A percentile compares a stretch with the other conserved stretches of the same genome.
These are phyloP conservation scores for Salix purpurea DNA, from an alignment of 345 rosid species.

Conservation along the genomic window DNA sequence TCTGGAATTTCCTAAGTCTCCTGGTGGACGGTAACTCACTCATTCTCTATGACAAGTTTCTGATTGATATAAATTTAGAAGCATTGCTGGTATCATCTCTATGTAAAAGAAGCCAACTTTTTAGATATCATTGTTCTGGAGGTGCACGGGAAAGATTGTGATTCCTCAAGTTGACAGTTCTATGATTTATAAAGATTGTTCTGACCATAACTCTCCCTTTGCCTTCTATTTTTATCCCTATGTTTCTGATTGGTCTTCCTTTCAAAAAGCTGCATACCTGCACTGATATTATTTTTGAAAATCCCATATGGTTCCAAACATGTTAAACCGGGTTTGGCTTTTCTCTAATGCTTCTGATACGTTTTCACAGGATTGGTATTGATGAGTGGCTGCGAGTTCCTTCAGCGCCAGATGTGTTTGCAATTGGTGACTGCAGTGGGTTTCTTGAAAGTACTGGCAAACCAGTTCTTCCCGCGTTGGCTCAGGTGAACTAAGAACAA, in stretches of 20 bases:
- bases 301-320: background rate
- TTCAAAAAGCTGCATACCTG: background rate
- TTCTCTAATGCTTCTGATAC: background rate
- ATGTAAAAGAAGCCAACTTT: background rate
- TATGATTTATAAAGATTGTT: background rate
- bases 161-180: background rate
- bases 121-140: background rate
- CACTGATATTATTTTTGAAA: background rate
- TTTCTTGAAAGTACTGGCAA: slow-evolving; percentile 79
- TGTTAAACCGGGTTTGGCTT: background rate
- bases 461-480: slow-evolving; percentile 89
- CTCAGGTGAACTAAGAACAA: slow-evolving; percentile 47
- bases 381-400: slow-evolving; percentile 92
- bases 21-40: slow-evolving; percentile 73
- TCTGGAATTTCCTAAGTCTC: slow-evolving; percentile 74
- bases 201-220: background rate
- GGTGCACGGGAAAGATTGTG: background rate
- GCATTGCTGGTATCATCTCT: background rate
- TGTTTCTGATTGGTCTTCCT: background rate
- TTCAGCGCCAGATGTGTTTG: slow-evolving; percentile 66
- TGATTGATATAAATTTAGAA: background rate
- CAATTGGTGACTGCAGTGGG: slow-evolving; percentile 96
- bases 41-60: background rate
- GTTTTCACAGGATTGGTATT: slow-evolving; percentile 61
- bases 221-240: background rate